Evolutionary conservation across 2,329 filamentous ascomycete genomes (phyloP).

Genomic region (Pestalotiopsis sp.): DNA sequence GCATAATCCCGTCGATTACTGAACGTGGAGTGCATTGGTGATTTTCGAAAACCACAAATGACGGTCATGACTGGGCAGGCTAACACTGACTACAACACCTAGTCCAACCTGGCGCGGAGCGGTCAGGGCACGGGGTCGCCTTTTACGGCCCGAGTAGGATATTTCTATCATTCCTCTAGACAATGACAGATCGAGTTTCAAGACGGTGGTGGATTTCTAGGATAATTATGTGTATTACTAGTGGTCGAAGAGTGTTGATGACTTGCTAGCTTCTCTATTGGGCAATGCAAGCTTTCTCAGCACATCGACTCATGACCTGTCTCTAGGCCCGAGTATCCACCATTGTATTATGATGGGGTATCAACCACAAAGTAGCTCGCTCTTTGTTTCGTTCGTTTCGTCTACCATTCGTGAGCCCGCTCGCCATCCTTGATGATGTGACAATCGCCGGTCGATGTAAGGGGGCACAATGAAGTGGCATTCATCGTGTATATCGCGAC

Average conservation of each 20-base stretch:
- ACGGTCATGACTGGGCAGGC: too few relatives aligned
- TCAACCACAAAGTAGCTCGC: conserved; percentile 4
- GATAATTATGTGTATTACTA: conserved; percentile 13
- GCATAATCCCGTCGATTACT: too few relatives aligned
- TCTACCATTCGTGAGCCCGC: background rate
- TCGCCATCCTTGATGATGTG: background rate
- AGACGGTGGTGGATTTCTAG: background rate
- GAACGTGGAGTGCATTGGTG: too few relatives aligned
- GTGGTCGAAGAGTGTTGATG: conserved; percentile 10
- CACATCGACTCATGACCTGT: conserved; percentile 11
- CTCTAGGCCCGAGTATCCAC: conserved; percentile 8
- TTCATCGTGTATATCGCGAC: background rate
- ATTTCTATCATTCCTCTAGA: background rate
- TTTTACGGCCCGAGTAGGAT: too few relatives aligned
- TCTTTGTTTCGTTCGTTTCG: background rate
- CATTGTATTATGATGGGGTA: background rate
- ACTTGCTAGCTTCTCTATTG: conserved; percentile 10
- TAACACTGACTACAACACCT: too few relatives aligned
- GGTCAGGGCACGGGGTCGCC: too few relatives aligned
- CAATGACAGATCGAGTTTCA: background rate
- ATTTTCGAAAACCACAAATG: too few relatives aligned
- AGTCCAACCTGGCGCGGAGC: too few relatives aligned
- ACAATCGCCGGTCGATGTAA: background rate
- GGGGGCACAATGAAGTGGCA: background rate
- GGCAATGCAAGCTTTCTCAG: conserved; percentile 9